Evolutionary conservation across 306 rosid species (phyloP).

Genomic region (Rosa rugosa): DNA sequence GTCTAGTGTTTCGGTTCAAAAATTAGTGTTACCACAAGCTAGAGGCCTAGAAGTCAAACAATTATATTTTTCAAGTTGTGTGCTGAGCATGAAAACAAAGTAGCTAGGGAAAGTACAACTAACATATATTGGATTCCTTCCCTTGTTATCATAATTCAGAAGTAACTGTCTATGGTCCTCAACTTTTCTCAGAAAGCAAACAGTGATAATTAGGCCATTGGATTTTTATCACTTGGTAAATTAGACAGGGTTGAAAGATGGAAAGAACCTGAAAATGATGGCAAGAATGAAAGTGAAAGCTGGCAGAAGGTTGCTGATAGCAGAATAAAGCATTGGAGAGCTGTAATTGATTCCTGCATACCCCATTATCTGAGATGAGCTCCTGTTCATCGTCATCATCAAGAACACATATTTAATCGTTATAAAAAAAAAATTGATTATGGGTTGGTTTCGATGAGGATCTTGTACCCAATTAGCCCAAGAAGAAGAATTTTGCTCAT

Average conservation of each 20-base stretch:
- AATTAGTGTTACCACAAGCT: neutral
- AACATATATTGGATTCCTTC: neutral
- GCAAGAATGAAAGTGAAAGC: conserved; percentile 94
- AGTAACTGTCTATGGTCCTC: neutral
- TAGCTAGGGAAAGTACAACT: neutral
- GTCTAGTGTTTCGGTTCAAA: too few relatives aligned
- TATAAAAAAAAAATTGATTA: too few relatives aligned
- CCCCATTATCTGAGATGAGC: conserved; percentile 82
- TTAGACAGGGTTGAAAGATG: neutral
- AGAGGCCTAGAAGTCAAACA: neutral
- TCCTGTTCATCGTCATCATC: conserved; percentile 34
- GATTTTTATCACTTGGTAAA: neutral
- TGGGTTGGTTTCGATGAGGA: neutral
- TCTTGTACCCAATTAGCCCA: conserved; percentile 63
- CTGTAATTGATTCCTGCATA: conserved; percentile 76
- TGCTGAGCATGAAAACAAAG: neutral
- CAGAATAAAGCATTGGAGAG: conserved; percentile 86
- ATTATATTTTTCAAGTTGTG: too few relatives aligned
- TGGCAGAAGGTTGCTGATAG: conserved; percentile 91
- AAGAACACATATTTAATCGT: neutral
- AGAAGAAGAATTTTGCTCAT: conserved; percentile 56
- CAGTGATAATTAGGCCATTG: neutral
- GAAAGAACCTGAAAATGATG: conserved; percentile 69
- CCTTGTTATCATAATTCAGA: neutral
- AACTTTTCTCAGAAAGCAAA: neutral